A percentile compares a stretch with the other conserved stretches of the same genome.
Evolutionary conservation across 371 early-diverging fungal genomes (phyloP).

Genomic region (Mortierella sp.): DNA sequence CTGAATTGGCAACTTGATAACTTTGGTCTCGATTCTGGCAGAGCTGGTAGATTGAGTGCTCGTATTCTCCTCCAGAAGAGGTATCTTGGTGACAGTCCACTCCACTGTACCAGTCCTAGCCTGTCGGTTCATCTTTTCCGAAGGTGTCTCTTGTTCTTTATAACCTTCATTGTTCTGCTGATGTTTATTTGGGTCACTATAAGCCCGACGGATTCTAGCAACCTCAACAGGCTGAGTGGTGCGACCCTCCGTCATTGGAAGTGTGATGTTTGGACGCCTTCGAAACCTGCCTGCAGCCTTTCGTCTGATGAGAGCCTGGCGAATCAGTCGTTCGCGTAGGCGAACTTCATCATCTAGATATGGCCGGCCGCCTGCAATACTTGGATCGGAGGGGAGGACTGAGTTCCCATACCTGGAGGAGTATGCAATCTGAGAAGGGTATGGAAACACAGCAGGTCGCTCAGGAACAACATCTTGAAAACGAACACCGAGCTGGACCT

Average conservation of each 20-base stretch:
- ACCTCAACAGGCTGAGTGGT: constrained; percentile 24
- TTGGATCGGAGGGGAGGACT: constrained; percentile 4
- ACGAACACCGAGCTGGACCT: constrained; percentile 4
- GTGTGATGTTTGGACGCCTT: constrained; percentile 21
- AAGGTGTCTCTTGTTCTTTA: background rate
- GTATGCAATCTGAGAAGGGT: constrained; percentile 13
- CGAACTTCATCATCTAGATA: background rate
- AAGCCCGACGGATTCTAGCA: constrained; percentile 24
- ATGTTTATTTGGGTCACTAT: background rate
- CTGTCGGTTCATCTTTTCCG: constrained; percentile 23
- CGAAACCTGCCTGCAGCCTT: constrained; percentile 21
- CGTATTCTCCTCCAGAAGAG: background rate
- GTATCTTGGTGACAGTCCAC: constrained; percentile 1
- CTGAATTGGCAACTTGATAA: background rate
- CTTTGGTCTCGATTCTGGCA: background rate
- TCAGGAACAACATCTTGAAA: constrained; percentile 14
- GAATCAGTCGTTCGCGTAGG: constrained; percentile 17
- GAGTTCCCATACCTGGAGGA: constrained; percentile 4
- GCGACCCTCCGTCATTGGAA: constrained; percentile 13
- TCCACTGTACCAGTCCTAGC: constrained; percentile 6
- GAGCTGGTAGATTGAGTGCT: background rate
- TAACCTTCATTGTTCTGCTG: background rate
- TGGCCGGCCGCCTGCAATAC: background rate
- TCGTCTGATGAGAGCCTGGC: constrained; percentile 9
- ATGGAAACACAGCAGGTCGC: constrained; percentile 13